phyloP scores from a whole-genome alignment of 163 green algal genomes.

The Scenedesmus sp. region DNA sequence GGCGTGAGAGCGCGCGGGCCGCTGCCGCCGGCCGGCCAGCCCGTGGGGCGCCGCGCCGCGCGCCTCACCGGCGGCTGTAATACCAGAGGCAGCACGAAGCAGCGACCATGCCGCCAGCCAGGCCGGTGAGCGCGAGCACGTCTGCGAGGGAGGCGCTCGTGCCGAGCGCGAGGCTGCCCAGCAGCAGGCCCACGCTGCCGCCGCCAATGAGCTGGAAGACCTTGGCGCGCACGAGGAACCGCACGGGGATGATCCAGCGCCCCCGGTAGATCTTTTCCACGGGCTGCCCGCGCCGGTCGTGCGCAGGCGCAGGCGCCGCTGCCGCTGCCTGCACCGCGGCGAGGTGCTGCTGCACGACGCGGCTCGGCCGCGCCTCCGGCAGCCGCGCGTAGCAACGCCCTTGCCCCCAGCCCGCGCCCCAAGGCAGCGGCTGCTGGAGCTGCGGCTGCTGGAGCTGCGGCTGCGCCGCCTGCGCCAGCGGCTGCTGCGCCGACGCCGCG shows the following conservation, averaged over 20 bases:
- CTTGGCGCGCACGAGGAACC: constrained; percentile 65
- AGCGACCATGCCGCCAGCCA: constrained; percentile 55
- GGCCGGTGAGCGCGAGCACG: constrained; percentile 45
- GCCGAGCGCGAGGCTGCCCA: constrained; percentile 10
- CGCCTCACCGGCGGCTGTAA: constrained; percentile 33
- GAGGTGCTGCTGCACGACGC: constrained; percentile 28
- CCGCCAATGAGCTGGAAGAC: constrained; percentile 57
- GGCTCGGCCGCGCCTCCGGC: too few relatives aligned
- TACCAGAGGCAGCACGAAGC: constrained; percentile 69
- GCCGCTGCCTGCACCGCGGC: background rate
- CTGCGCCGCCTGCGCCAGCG: too few relatives aligned
- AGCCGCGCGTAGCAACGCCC: too few relatives aligned
- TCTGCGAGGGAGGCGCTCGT: background rate
- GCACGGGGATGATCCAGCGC: constrained; percentile 42
- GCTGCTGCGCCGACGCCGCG: too few relatives aligned
- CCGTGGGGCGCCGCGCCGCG: too few relatives aligned
- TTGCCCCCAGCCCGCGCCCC: too few relatives aligned
- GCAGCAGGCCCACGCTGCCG: constrained; percentile 42
- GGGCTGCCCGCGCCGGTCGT: background rate
- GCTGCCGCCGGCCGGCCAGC: too few relatives aligned
- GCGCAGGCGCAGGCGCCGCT: too few relatives aligned
- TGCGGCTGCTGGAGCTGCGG: constrained; percentile 16
- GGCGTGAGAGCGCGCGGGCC: background rate
- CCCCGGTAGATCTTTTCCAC: constrained; percentile 32
- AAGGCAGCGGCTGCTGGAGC: background rate